Percentiles rank a stretch among this genome's conserved stretches.
Evolutionary conservation across 1,284 basidiomycete genomes (phyloP).

Genomic region (Laetiporus sulphureus): DNA sequence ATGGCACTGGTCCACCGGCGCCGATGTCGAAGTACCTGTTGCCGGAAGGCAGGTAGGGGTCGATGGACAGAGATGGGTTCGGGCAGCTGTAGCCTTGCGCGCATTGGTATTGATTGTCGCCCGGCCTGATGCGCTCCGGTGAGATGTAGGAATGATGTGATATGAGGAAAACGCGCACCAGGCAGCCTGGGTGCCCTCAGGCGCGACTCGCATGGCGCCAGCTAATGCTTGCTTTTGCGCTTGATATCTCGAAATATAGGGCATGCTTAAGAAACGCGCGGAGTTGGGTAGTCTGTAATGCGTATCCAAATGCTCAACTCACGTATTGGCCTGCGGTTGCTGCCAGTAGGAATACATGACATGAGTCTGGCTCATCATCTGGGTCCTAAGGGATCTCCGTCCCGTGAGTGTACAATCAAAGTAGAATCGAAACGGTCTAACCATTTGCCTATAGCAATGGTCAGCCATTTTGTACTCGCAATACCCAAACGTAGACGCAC

Average conservation of each 20-base stretch:
- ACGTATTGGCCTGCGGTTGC: slow-evolving; percentile 58
- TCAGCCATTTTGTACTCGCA: too few relatives aligned
- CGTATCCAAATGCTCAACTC: slow-evolving; percentile 9
- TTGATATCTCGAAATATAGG: slow-evolving; percentile 46
- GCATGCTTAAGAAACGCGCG: slow-evolving; percentile 36
- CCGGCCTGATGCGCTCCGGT: slow-evolving; percentile 55
- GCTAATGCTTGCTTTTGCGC: slow-evolving; percentile 48
- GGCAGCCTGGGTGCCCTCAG: slow-evolving; percentile 52
- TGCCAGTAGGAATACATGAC: slow-evolving; percentile 67
- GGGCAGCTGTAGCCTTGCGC: slow-evolving; percentile 43
- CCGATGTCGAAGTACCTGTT: slow-evolving; percentile 55
- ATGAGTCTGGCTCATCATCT: slow-evolving; percentile 68
- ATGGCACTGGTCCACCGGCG: slow-evolving; percentile 51
- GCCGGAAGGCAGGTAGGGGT: slow-evolving; percentile 45
- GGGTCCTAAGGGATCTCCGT: too few relatives aligned
- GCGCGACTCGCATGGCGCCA: slow-evolving; percentile 53
- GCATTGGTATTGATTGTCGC: slow-evolving; percentile 54
- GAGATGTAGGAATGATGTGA: too few relatives aligned
- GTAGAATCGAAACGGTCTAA: too few relatives aligned
- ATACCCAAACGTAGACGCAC: too few relatives aligned
- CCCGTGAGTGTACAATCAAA: too few relatives aligned
- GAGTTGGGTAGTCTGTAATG: background rate
- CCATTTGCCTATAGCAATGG: too few relatives aligned
- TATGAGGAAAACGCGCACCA: slow-evolving; percentile 35
- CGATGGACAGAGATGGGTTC: slow-evolving; percentile 42